Conservation (phyloP, 768 basidiomycete species). For the Tulasnella calospora region DNA sequence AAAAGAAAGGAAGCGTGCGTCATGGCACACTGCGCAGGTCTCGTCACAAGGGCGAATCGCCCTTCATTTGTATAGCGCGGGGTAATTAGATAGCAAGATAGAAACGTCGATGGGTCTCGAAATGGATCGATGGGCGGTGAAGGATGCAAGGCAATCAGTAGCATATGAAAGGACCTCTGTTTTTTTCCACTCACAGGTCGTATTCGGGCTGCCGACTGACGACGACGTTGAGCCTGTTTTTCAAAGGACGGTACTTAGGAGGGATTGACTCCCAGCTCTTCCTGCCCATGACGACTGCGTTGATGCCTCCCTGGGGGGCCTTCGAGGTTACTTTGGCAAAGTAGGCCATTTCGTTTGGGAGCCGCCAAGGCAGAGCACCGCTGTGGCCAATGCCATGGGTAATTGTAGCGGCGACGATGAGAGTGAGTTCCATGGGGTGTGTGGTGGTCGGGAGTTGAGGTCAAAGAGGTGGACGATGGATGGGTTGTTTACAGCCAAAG, state of each 20-base stretch:
- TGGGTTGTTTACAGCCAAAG: slow-evolving; percentile 4
- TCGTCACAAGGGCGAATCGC: slow-evolving; percentile 8
- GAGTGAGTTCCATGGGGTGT: slow-evolving; percentile 46
- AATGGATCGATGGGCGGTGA: slow-evolving; percentile 10
- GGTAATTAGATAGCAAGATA: slow-evolving; percentile 18
- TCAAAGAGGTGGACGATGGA: slow-evolving; percentile 8
- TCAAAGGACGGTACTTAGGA: slow-evolving; percentile 70
- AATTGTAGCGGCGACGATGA: slow-evolving; percentile 89
- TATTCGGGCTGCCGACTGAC: slow-evolving; percentile 58
- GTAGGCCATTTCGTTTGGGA: slow-evolving; percentile 85
- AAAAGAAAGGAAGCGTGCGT: not conserved
- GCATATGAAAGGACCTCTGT: not conserved
- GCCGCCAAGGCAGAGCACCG: slow-evolving; percentile 75
- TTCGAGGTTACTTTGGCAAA: slow-evolving; percentile 75
- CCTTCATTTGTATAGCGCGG: not conserved
- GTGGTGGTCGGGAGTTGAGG: slow-evolving; percentile 4
- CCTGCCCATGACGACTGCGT: slow-evolving; percentile 90
- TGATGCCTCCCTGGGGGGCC: slow-evolving; percentile 52
- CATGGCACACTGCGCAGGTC: slow-evolving; percentile 3
- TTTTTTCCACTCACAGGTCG: slow-evolving; percentile 50
- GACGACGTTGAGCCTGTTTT: slow-evolving; percentile 70
- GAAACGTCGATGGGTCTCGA: slow-evolving; percentile 10
- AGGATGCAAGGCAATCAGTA: not conserved
- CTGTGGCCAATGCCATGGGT: slow-evolving; percentile 81
- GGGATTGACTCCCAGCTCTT: slow-evolving; percentile 99